Evolutionary conservation across 2,329 filamentous ascomycete genomes (phyloP).

Genomic region (Colletotrichum filicis): DNA sequence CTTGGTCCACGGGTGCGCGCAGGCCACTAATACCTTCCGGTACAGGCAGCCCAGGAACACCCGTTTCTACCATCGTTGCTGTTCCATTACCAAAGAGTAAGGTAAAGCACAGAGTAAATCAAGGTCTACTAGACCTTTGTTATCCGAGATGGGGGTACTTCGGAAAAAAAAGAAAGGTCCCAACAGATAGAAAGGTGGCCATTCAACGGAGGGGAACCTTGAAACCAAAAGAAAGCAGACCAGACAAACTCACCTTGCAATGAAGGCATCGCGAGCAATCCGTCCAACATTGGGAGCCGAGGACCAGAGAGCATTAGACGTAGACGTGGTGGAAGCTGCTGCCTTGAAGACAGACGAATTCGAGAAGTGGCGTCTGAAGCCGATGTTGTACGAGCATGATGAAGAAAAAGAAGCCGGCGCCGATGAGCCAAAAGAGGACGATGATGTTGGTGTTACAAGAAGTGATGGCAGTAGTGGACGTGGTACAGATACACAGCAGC

Average conservation of each 20-base stretch:
- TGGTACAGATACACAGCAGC: slow-evolving; percentile 7
- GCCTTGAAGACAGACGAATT: not conserved
- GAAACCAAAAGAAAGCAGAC: not conserved
- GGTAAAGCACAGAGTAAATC: not conserved
- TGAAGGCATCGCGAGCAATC: slow-evolving; percentile 9
- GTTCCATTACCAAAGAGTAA: not conserved
- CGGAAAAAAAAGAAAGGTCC: not conserved
- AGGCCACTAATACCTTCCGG: slow-evolving; percentile 15
- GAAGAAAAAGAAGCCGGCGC: not conserved
- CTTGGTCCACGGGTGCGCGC: not conserved
- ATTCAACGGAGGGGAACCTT: not conserved
- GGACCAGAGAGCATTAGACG: slow-evolving; percentile 6
- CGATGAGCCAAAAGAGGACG: not conserved
- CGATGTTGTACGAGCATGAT: slow-evolving; percentile 21
- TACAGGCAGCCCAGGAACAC: not conserved
- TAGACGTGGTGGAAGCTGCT: not conserved
- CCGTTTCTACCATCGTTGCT: not conserved
- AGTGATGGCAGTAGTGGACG: not conserved
- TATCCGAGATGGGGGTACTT: slow-evolving; percentile 5
- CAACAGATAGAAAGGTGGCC: not conserved
- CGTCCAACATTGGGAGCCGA: not conserved
- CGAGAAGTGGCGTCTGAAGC: slow-evolving; percentile 14
- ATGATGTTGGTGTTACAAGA: not conserved
- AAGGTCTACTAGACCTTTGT: not conserved
- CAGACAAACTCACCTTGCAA: slow-evolving; percentile 11